Evolutionary conservation across 2,329 filamentous ascomycete species (phyloP).

Genomic region (Fusarium xyrophilum): DNA sequence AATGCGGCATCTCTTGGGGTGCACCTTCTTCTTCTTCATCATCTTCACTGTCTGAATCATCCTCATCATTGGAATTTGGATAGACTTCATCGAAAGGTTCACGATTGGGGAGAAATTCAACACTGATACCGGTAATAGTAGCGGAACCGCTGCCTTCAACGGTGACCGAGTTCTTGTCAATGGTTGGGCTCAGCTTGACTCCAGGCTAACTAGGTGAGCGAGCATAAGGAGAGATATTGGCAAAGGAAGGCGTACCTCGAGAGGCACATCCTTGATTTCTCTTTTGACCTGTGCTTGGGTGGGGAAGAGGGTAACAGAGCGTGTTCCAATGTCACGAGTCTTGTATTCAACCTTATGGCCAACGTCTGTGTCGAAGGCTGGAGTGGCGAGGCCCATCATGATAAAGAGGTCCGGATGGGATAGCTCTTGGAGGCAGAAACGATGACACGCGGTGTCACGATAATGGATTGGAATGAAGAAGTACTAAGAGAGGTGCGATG

Average conservation of each 20-base stretch:
- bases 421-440: not conserved
- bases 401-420: not conserved
- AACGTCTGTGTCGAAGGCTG: slow-evolving; percentile 47
- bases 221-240: not conserved
- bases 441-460: not conserved
- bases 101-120: slow-evolving; percentile 63
- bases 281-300: slow-evolving; percentile 65
- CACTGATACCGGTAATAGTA: slow-evolving; percentile 66
- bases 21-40: slow-evolving; percentile 37
- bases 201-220: slow-evolving; percentile 52
- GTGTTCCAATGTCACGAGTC: slow-evolving; percentile 64
- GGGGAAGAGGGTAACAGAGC: slow-evolving; percentile 69
- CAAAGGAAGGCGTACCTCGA: slow-evolving; percentile 34
- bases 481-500: not conserved
- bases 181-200: slow-evolving; percentile 61
- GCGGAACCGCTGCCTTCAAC: slow-evolving; percentile 64
- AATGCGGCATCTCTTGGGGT: slow-evolving; percentile 27
- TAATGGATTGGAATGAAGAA: not conserved
- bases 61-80: slow-evolving; percentile 51
- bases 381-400: not conserved
- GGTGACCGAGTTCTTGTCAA: slow-evolving; percentile 66
- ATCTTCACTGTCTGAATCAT: slow-evolving; percentile 42
- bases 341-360: slow-evolving; percentile 58
- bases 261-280: slow-evolving; percentile 61
- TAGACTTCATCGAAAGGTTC: slow-evolving; percentile 63